Conservation (phyloP, 352 stramenopile genomes). For the Globisporangium perplexum region DNA sequence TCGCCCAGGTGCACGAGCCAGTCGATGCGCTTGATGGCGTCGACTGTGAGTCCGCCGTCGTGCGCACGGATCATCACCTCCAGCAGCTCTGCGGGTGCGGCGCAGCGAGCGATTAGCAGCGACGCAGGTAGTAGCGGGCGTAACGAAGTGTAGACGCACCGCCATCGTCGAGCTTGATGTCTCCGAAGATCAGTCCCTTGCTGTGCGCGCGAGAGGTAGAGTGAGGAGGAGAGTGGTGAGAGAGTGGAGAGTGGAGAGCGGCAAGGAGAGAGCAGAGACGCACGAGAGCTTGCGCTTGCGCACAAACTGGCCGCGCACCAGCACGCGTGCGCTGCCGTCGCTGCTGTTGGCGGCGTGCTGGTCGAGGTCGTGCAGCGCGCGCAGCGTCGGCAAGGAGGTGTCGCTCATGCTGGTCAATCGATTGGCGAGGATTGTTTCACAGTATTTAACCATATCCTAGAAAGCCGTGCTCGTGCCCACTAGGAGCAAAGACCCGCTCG, state of each 20-base stretch:
- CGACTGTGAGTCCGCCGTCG: constrained; percentile 47
- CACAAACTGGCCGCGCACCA: constrained; percentile 59
- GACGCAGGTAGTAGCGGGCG: background rate
- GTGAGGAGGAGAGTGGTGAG: background rate
- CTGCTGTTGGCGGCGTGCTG: background rate
- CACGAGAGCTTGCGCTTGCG: constrained; percentile 84
- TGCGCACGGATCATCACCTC: constrained; percentile 80
- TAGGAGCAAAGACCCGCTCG: no score
- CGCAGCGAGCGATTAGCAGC: background rate
- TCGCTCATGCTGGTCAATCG: background rate
- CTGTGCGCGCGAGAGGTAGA: constrained; percentile 17
- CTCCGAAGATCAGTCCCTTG: constrained; percentile 77
- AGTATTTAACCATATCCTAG: no score
- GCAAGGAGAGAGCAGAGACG: constrained; percentile 9
- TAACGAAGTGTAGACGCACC: constrained; percentile 16
- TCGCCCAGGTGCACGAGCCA: constrained; percentile 79
- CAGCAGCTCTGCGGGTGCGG: constrained; percentile 43
- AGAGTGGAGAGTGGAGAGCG: background rate
- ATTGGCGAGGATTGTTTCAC: no score
- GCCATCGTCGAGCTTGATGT: constrained; percentile 63
- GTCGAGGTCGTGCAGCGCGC: background rate
- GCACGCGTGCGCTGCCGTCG: constrained; percentile 11
- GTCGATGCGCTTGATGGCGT: constrained; percentile 66
- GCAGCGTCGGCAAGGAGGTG: background rate
- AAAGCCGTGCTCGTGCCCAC: no score